Evolutionary conservation across 2,329 filamentous ascomycete genomes (phyloP).

Genomic region (Venturia asperata): DNA sequence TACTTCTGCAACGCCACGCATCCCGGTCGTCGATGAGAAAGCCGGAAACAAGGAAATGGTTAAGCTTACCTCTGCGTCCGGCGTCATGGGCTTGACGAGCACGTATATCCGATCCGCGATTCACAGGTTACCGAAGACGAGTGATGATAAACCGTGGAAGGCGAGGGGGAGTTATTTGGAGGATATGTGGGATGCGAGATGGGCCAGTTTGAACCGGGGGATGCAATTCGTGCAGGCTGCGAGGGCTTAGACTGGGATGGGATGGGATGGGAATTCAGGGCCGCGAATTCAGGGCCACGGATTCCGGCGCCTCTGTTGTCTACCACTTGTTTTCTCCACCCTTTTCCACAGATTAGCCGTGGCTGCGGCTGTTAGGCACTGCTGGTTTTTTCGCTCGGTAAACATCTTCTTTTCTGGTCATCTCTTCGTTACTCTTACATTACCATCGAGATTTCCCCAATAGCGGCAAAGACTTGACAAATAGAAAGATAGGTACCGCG

Average conservation of each 20-base stretch:
- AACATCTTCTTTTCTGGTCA: no score
- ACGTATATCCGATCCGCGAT: conserved; percentile 45
- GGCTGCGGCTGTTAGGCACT: no score
- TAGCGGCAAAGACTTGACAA: no score
- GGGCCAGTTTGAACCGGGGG: conserved; percentile 37
- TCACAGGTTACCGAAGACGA: conserved; percentile 42
- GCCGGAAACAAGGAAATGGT: conserved; percentile 27
- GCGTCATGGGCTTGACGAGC: conserved; percentile 40
- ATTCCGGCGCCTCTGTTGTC: no score
- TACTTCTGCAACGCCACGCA: conserved; percentile 39
- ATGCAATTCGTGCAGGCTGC: conserved; percentile 29
- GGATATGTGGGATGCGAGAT: conserved; percentile 39
- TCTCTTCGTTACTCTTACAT: no score
- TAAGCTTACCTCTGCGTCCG: conserved; percentile 33
- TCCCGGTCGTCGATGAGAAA: conserved; percentile 20
- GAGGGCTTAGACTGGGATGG: not conserved
- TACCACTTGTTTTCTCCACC: no score
- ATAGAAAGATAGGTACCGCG: no score
- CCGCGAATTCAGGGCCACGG: no score
- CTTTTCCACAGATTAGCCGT: no score
- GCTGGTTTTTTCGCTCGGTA: no score
- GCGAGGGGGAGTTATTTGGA: conserved; percentile 38
- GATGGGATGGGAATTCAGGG: no score
- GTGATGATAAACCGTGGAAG: conserved; percentile 39
- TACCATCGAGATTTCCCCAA: no score